These are phyloP conservation scores for Mitragyna speciosa DNA, from an alignment of 257 asterid genomes.

Conservation along the genomic window DNA sequence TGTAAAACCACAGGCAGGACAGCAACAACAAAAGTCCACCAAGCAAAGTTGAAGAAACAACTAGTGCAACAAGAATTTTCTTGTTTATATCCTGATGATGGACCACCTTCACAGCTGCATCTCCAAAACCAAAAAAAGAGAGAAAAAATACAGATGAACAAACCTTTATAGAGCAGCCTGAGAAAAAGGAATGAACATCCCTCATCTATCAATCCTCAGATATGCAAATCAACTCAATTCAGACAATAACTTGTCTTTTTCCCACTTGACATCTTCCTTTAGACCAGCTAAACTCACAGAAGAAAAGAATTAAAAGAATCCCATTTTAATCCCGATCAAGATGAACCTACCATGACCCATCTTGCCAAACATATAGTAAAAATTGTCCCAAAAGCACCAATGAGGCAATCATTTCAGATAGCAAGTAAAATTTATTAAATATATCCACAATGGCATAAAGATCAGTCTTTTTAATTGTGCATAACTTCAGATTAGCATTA, in stretches of 20 bases:
- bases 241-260: background rate
- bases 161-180: conserved; percentile 12
- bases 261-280: background rate
- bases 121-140: conserved; percentile 22
- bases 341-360: background rate
- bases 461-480: background rate
- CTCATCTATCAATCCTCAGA: background rate
- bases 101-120: conserved; percentile 45
- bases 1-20: conserved; percentile 56
- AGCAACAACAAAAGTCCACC: conserved; percentile 56
- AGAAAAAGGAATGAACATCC: background rate
- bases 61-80: conserved; percentile 73
- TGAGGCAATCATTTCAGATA: background rate
- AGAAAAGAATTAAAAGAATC: background rate
- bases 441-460: conserved; percentile 7
- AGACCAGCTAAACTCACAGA: background rate
- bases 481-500: background rate
- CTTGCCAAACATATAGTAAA: background rate
- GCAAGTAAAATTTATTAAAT: conserved; percentile 7
- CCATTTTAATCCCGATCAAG: background rate
- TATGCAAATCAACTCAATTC: background rate
- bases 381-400: background rate
- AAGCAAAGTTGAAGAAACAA: conserved; percentile 69
- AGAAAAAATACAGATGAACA: conserved; percentile 14
- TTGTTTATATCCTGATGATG: conserved; percentile 84